A percentile compares a stretch with the other conserved stretches of the same genome.
phyloP scores from a whole-genome alignment of 768 basidiomycete genomes.

The Lentinula guzmanii region DNA sequence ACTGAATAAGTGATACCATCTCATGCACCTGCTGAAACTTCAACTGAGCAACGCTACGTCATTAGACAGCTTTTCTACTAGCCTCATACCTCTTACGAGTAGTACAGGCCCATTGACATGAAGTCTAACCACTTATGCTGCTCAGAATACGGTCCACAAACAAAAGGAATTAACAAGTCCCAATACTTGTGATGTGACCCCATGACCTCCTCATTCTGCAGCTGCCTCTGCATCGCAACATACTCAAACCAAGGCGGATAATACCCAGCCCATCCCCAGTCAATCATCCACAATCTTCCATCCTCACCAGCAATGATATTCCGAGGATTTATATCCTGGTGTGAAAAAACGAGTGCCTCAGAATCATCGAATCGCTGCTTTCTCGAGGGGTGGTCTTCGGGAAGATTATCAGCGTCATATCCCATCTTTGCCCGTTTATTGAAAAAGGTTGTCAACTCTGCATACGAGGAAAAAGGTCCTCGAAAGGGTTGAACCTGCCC shows the following conservation, averaged over 20 bases:
- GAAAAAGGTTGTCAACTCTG: conserved; percentile 12
- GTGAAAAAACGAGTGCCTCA: conserved; percentile 16
- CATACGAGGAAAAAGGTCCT: conserved; percentile 14
- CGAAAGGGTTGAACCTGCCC: neutral
- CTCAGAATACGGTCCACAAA: neutral
- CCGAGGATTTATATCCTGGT: conserved; percentile 14
- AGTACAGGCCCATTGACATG: too few species aligned
- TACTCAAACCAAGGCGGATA: conserved; percentile 11
- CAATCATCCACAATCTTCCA: conserved; percentile 16
- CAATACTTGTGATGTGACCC: neutral
- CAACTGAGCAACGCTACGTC: too few species aligned
- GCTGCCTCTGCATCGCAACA: conserved; percentile 9
- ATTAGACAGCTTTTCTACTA: too few species aligned
- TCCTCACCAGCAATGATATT: conserved; percentile 16
- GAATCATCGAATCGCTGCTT: conserved; percentile 12
- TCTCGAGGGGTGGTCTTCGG: conserved; percentile 6
- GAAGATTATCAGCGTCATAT: neutral
- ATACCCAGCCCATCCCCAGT: conserved; percentile 16
- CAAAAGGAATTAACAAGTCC: neutral
- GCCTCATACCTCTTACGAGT: too few species aligned
- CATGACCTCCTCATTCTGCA: conserved; percentile 8
- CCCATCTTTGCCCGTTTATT: conserved; percentile 4
- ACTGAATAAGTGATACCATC: too few species aligned
- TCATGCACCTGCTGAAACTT: too few species aligned
- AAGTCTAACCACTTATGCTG: neutral